Evolutionary conservation across 2,329 filamentous ascomycete genomes (phyloP).

Genomic region (Fusarium bactridioides): DNA sequence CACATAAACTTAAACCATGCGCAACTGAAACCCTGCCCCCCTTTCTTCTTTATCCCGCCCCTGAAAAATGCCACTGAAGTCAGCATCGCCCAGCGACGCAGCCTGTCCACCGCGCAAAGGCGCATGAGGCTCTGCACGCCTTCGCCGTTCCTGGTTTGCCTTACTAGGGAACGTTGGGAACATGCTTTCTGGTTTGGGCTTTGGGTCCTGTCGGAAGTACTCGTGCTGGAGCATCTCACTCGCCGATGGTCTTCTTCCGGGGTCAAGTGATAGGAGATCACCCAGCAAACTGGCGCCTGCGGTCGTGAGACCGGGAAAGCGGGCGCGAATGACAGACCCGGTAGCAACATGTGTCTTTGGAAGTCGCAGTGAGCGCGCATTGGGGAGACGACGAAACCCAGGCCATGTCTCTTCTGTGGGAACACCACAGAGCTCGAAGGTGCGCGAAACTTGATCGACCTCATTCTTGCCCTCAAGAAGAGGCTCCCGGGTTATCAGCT

Average conservation of each 20-base stretch:
- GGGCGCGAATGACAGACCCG: conserved; percentile 71
- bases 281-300: conserved; percentile 76
- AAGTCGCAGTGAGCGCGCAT: conserved; percentile 80
- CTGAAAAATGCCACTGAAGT: conserved; percentile 77
- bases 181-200: conserved; percentile 88
- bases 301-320: conserved; percentile 82
- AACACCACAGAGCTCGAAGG: conserved; percentile 89
- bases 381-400: conserved; percentile 83
- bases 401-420: conserved; percentile 88
- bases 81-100: conserved; percentile 61
- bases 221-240: conserved; percentile 77
- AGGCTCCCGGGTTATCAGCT: conserved; percentile 84
- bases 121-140: conserved; percentile 78
- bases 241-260: conserved; percentile 73
- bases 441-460: conserved; percentile 85
- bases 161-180: conserved; percentile 98
- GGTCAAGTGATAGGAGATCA: conserved; percentile 77
- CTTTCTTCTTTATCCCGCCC: conserved; percentile 70
- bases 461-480: conserved; percentile 90
- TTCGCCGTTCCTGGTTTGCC: conserved; percentile 85
- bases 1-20: conserved; percentile 57
- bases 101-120: conserved; percentile 76
- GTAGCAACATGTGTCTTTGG: conserved; percentile 56
- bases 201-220: conserved; percentile 90
- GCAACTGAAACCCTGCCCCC: conserved; percentile 71